phyloP scores from a whole-genome alignment of 1,284 basidiomycete species.

The Crucibulum parvulum region DNA sequence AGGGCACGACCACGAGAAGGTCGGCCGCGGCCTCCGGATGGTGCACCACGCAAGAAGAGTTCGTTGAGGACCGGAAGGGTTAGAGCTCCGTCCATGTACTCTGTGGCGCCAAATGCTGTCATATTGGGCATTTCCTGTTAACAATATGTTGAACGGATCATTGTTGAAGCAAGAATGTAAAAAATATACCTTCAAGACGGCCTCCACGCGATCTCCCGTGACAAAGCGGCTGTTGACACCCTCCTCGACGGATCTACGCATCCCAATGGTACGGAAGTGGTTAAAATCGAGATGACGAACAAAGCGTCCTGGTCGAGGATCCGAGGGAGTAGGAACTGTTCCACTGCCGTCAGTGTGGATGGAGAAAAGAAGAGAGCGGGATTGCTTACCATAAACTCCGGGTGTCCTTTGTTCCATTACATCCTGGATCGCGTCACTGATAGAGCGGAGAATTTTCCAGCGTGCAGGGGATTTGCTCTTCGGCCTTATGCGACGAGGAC shows the following conservation, averaged over 20 bases:
- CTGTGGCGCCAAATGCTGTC: slow-evolving; percentile 87
- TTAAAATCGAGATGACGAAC: slow-evolving; percentile 88
- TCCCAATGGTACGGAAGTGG: slow-evolving; percentile 93
- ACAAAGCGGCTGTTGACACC: slow-evolving; percentile 92
- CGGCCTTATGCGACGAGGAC: slow-evolving; percentile 71
- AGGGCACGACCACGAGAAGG: slow-evolving; percentile 71
- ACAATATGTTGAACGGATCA: too few relatives aligned
- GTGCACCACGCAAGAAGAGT: slow-evolving; percentile 82
- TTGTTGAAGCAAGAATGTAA: slow-evolving; percentile 7
- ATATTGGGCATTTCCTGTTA: slow-evolving; percentile 86
- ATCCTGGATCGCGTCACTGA: slow-evolving; percentile 75
- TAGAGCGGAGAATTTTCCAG: slow-evolving; percentile 80
- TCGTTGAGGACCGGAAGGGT: slow-evolving; percentile 85
- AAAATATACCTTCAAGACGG: slow-evolving; percentile 76
- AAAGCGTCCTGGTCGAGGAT: slow-evolving; percentile 78
- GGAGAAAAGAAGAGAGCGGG: slow-evolving; percentile 5
- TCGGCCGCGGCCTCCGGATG: slow-evolving; percentile 71
- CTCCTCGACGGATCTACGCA: slow-evolving; percentile 91
- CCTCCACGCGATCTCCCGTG: slow-evolving; percentile 86
- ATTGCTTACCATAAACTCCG: slow-evolving; percentile 70
- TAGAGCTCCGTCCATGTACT: slow-evolving; percentile 94
- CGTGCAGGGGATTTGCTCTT: slow-evolving; percentile 82
- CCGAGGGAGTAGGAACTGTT: slow-evolving; percentile 73
- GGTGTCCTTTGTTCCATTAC: slow-evolving; percentile 66
- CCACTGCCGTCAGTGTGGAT: slow-evolving; percentile 4